These are phyloP conservation scores for Favolaschia claudopus DNA, from an alignment of 768 basidiomycete genomes.

Conservation along the genomic window DNA sequence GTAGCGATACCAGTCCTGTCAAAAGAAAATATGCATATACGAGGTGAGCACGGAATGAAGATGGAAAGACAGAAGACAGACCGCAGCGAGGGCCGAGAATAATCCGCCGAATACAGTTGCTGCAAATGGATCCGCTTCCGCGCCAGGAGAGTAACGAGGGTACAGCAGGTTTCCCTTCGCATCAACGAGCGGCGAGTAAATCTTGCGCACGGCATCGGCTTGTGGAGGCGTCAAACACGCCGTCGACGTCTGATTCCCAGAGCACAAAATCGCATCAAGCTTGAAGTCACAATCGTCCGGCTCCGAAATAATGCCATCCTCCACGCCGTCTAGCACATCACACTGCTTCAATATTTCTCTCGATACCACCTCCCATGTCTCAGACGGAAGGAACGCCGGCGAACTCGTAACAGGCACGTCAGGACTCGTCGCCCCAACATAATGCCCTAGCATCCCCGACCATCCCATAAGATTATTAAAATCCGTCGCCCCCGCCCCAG, in stretches of 20 bases:
- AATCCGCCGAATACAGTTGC: neutral
- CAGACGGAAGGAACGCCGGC: conserved; percentile 24
- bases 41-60: too few species aligned
- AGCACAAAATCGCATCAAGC: conserved; percentile 24
- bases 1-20: conserved; percentile 4
- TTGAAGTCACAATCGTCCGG: conserved; percentile 31
- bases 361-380: conserved; percentile 26
- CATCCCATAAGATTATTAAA: conserved; percentile 2
- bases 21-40: too few species aligned
- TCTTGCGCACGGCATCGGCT: conserved; percentile 20
- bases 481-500: conserved; percentile 29
- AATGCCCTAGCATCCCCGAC: conserved; percentile 3
- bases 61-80: too few species aligned
- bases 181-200: conserved; percentile 27
- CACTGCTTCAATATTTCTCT: conserved; percentile 29
- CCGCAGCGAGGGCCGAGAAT: neutral
- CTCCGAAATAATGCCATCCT: conserved; percentile 31
- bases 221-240: conserved; percentile 29
- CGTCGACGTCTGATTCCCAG: neutral
- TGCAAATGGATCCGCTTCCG: conserved; percentile 5
- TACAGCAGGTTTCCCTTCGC: conserved; percentile 19
- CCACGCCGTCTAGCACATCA: conserved; percentile 18
- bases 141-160: conserved; percentile 28
- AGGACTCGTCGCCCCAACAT: conserved; percentile 3
- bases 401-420: neutral